Evolutionary conservation across 306 rosid genomes (phyloP), one percentile per base, ranked within the genome.

Genomic region (Ammopiptanthus mongolicus): DNA sequence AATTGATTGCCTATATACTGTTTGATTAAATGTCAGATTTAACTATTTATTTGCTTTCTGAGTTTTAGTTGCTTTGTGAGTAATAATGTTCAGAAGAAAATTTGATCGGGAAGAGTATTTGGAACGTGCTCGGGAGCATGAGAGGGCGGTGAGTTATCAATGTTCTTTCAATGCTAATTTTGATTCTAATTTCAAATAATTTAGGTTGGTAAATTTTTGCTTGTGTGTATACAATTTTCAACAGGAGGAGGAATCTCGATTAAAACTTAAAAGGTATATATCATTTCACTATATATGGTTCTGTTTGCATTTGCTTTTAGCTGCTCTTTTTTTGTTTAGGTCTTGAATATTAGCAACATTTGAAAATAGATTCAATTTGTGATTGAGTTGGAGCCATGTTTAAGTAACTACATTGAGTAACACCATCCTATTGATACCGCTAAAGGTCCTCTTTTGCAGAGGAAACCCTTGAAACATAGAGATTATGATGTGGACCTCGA

Each of bases 401-500:
- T 6, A 2, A 36, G 61, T 25, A 28, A n/a, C 31, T 66, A 19
- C 36, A 51, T 56, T 70, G 57, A 75, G 70, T 75, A 17, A 41
- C 34, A 64, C 44, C 3, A 8, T 76, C 34, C 69, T 62, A 7
- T 62, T 75, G 68, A 4, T 83, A 72, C 84, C 92, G 93, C 84
- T 0, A 92, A 90, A 84, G 98, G 96, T 48, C 98, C 98, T 75
- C 88, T 75, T 0, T 93, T 88, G 65, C 98, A 90, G 77, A 88
- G 98, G 86, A 89, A 96, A 78, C 98, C 99, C 59, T 82, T 96
- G 86, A 96, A 96, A 79, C 98, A 92, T 65, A 86, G 99, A 80
- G 99, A 96, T 86, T 96, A 86, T 74, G 98, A 90, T 82, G 99
- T 96, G 7, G 93, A 96, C 90, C 99, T 95, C 5, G 88, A 92